Conservation (phyloP, 1,139 yeast genomes). For the Spathaspora sp. region DNA sequence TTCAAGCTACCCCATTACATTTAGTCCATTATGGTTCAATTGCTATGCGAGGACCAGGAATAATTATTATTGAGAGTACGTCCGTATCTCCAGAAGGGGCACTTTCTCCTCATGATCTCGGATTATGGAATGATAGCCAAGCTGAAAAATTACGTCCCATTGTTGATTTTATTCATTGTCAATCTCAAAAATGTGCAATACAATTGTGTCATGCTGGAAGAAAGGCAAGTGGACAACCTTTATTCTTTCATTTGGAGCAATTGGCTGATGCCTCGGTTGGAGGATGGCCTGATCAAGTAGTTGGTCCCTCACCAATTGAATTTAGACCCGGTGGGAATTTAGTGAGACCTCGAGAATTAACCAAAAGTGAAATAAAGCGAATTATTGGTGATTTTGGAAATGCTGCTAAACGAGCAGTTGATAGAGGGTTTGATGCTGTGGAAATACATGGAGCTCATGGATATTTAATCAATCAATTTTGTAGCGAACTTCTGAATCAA, state of each 20-base stretch:
- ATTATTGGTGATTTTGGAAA: constrained; percentile 34
- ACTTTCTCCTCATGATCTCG: constrained; percentile 45
- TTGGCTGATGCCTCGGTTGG: constrained; percentile 26
- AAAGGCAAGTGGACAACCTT: constrained; percentile 41
- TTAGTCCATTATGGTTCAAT: constrained; percentile 42
- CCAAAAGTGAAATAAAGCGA: constrained; percentile 29
- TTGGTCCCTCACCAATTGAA: constrained; percentile 47
- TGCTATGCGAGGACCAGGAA: constrained; percentile 50
- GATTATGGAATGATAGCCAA: constrained; percentile 52
- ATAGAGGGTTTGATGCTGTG: constrained; percentile 44
- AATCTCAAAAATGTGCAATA: constrained; percentile 46
- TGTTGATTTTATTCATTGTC: constrained; percentile 54
- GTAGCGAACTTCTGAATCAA: constrained; percentile 33
- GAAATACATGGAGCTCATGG: constrained; percentile 57
- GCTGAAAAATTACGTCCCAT: constrained; percentile 46
- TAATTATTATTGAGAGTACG: constrained; percentile 52
- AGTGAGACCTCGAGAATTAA: constrained; percentile 30
- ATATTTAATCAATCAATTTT: constrained; percentile 40
- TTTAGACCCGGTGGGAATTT: constrained; percentile 28
- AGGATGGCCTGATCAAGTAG: constrained; percentile 36
- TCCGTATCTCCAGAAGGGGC: constrained; percentile 45
- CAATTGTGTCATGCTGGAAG: constrained; percentile 59
- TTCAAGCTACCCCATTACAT: constrained; percentile 45
- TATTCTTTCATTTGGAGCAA: constrained; percentile 31
- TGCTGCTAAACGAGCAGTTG: constrained; percentile 46